Evolutionary conservation across 371 early-diverging fungal species (phyloP), one percentile per base, ranked within the genome.

Genomic region (Dichotomocladium elegans): DNA sequence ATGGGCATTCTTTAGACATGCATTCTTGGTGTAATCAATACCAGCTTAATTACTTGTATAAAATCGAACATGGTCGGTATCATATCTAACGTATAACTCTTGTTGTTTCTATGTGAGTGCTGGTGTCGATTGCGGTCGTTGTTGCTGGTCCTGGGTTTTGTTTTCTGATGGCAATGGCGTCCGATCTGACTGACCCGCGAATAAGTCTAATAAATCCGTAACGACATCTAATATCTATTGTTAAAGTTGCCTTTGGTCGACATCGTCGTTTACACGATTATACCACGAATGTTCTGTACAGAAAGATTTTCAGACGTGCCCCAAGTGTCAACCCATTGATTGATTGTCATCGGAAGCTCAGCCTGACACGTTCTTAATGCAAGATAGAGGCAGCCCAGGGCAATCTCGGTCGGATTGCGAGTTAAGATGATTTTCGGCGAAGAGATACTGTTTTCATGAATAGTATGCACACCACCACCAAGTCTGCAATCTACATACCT

Each of bases 271-370:
- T n/a, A 15, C 2, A 35, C 26, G 3, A 15, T n/a, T 42, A 41
- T 59, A 59, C 64, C 59, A 47, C 70, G 60, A 10, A 74, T 70
- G n/a, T 68, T 61, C 53, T 74, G 74, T n/a, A 74, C 70, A 19
- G 74, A 74, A 24, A 74, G 64, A 53, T 74, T 70, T 29, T 74
- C 70, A 27, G 68, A 63, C 6, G 70, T 70, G 17, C 74, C 74
- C 74, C 74, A 74, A 60, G 66, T 63, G 51, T 74, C 70, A 3
- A 74, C 74, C 64, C 70, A 74, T 44, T 64, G 42, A 44, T 46
- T 67, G 67, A 74, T 70, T 10, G 91, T 41, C 62, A 70, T 61
- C 5, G 68, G 58, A 35, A 70, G 27, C 46, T 67, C 66, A 10
- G 58, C 61, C 12, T 65, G 42, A 3, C 60, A 57, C 14, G 68